These are phyloP conservation scores for Boletus reticulatus DNA, from an alignment of 768 basidiomycete species.

Conservation along the genomic window DNA sequence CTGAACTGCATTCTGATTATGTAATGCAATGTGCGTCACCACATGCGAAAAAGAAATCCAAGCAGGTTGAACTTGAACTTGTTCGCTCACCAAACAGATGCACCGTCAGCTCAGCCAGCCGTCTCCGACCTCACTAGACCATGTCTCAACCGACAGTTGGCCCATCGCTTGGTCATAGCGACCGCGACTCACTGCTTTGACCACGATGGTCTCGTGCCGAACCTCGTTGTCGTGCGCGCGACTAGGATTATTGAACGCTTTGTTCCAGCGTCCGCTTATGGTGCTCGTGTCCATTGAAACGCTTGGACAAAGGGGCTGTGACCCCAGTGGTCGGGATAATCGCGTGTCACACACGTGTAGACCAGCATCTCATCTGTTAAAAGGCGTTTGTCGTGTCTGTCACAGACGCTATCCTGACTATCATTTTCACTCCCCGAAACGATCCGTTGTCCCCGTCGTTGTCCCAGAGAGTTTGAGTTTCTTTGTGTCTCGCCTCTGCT, in stretches of 20 bases:
- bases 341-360: conserved; percentile 34
- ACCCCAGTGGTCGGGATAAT: conserved; percentile 22
- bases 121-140: background rate
- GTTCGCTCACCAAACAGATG: background rate
- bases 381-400: conserved; percentile 20
- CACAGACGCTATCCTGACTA: conserved; percentile 20
- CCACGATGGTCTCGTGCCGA: background rate
- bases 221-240: background rate
- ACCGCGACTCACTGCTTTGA: conserved; percentile 2
- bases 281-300: conserved; percentile 3
- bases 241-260: conserved; percentile 12
- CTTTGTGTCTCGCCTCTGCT: background rate
- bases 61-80: conserved; percentile 2
- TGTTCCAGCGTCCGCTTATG: background rate
- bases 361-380: conserved; percentile 30
- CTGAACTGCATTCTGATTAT: background rate
- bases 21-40: conserved; percentile 5
- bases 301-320: conserved; percentile 12
- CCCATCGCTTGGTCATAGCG: background rate
- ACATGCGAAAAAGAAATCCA: background rate
- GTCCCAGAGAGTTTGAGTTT: background rate
- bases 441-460: background rate
- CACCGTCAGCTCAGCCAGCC: background rate
- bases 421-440: conserved; percentile 4
- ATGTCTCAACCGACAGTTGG: background rate